Evolutionary conservation across 306 rosid genomes (phyloP).

Genomic region (Vigna nakashimae): DNA sequence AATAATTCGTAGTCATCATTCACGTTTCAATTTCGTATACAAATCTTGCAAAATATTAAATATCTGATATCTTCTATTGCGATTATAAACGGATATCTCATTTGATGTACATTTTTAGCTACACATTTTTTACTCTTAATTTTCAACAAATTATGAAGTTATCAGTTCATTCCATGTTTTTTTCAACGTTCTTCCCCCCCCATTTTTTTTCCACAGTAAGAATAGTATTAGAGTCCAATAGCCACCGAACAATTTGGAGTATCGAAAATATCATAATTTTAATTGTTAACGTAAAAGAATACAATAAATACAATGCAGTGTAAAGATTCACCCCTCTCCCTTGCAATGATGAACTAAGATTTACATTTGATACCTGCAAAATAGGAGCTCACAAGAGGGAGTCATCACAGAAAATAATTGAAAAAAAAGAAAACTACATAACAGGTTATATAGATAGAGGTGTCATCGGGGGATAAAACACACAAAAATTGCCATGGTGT

Average conservation of each 20-base stretch:
- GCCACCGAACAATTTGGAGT: not conserved
- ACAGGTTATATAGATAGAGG: not conserved
- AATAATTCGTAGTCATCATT: not conserved
- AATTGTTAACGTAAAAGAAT: not conserved
- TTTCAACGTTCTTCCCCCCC: no score
- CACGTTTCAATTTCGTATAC: not conserved
- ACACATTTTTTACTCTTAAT: no score
- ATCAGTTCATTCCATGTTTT: no score
- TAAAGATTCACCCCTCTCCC: constrained; percentile 1
- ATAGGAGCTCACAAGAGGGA: constrained; percentile 27
- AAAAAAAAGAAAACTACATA: not conserved
- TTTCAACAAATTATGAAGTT: no score
- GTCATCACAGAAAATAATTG: constrained; percentile 18
- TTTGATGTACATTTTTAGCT: no score
- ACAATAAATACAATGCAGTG: constrained; percentile 12
- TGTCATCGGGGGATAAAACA: constrained; percentile 27
- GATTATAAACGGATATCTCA: not conserved
- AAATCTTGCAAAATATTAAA: not conserved
- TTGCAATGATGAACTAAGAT: not conserved
- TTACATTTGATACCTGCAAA: constrained; percentile 35
- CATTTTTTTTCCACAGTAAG: not conserved
- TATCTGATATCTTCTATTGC: not conserved
- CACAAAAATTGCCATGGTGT: constrained; percentile 43
- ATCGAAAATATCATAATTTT: not conserved
- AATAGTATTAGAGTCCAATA: not conserved